These are phyloP conservation scores for Capsicum chinense DNA, from an alignment of 257 asterid genomes.

Conservation along the genomic window DNA sequence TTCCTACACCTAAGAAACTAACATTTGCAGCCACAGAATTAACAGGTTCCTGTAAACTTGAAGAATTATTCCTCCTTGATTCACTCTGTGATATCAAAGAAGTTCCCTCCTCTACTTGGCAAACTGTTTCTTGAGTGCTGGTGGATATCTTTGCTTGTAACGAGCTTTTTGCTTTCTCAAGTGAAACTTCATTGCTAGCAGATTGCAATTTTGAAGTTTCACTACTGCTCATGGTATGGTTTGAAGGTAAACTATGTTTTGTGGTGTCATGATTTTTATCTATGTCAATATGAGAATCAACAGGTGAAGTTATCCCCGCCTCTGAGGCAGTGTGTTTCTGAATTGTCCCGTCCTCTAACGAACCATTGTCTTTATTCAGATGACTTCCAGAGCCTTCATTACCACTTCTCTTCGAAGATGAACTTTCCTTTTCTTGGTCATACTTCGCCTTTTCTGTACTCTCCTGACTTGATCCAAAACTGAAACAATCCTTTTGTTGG, in stretches of 20 bases:
- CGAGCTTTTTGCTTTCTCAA: conserved; percentile 35
- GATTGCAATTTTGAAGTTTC: conserved; percentile 39
- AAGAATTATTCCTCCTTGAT: conserved; percentile 45
- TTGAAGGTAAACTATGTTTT: conserved; percentile 43
- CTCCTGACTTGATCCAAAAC: conserved; percentile 20
- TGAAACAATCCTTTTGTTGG: conserved; percentile 35
- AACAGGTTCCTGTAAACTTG: conserved; percentile 47
- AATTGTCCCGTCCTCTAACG: conserved; percentile 36
- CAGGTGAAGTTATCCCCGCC: conserved; percentile 38
- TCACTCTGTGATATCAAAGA: conserved; percentile 38
- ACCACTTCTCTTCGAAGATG: conserved; percentile 35
- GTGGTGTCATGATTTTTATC: conserved; percentile 41
- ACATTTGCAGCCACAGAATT: conserved; percentile 33
- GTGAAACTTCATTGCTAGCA: conserved; percentile 44
- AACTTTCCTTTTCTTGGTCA: conserved; percentile 50
- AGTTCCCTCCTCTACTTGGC: conserved; percentile 46
- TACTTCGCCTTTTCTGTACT: conserved; percentile 17
- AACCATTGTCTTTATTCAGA: conserved; percentile 43
- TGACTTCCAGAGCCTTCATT: conserved; percentile 36
- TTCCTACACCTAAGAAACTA: conserved; percentile 40
- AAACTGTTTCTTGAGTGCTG: conserved; percentile 40
- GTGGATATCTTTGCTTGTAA: conserved; percentile 41
- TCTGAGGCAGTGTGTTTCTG: conserved; percentile 44
- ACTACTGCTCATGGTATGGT: conserved; percentile 41
- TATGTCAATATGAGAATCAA: conserved; percentile 46